Conservation (phyloP, 331 rosid genomes). For the Arachis monticola region DNA sequence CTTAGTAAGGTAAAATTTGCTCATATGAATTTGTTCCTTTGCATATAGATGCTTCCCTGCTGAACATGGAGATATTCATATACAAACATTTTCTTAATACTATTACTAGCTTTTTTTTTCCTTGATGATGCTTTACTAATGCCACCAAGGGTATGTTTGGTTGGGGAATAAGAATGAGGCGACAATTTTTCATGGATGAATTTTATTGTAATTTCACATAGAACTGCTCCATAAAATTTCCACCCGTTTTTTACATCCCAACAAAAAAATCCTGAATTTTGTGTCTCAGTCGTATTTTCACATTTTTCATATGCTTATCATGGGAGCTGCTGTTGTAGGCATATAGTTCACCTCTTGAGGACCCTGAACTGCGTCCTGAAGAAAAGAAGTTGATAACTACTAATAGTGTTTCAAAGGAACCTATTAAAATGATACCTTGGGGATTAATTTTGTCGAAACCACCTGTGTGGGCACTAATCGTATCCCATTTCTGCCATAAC, state of each 20-base stretch:
- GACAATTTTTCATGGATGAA: too few species aligned
- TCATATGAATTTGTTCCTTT: conserved; percentile 5
- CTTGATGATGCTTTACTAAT: conserved; percentile 8
- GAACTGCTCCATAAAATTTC: too few species aligned
- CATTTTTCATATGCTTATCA: conserved; percentile 9
- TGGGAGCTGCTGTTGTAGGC: conserved; percentile 60
- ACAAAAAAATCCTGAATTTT: too few species aligned
- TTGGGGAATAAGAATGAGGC: too few species aligned
- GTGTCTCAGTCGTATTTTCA: conserved; percentile 1
- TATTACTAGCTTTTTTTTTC: not conserved
- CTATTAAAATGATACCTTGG: conserved; percentile 93
- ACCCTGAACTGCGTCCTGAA: conserved; percentile 79
- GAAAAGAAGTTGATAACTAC: conserved; percentile 80
- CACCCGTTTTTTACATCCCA: too few species aligned
- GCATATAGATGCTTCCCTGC: conserved; percentile 10
- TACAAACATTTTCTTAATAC: not conserved
- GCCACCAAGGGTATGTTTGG: too few species aligned
- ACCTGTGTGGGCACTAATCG: conserved; percentile 97
- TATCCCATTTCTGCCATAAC: conserved; percentile 95
- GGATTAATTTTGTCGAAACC: conserved; percentile 81
- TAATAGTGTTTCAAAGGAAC: conserved; percentile 68
- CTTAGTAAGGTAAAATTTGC: conserved; percentile 67
- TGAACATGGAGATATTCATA: conserved; percentile 6
- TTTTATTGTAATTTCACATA: not conserved
- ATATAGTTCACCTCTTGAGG: conserved; percentile 91